Evolutionary conservation across 345 rosid genomes (phyloP).

Genomic region (Geranium rotundifolium): DNA sequence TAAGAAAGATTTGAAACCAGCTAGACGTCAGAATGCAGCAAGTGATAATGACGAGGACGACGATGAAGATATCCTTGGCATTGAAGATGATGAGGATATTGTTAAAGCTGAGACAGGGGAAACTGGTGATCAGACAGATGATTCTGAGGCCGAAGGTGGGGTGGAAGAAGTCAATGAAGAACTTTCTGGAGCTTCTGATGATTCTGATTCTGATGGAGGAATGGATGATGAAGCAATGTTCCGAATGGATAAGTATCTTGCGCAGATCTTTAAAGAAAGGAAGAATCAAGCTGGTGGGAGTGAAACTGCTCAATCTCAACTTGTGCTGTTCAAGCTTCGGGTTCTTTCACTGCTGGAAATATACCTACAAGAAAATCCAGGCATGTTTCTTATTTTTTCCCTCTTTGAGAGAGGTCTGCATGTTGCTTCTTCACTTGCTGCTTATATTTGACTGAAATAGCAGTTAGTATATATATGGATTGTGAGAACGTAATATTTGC

Average conservation of each 20-base stretch:
- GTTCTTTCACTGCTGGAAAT: slow-evolving; percentile 90
- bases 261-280: slow-evolving; percentile 78
- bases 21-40: slow-evolving; percentile 55
- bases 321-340: slow-evolving; percentile 78
- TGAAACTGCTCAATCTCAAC: slow-evolving; percentile 93
- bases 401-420: background rate
- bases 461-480: background rate
- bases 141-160: slow-evolving; percentile 52
- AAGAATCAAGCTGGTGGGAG: slow-evolving; percentile 63
- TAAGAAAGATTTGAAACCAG: slow-evolving; percentile 82
- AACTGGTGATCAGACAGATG: slow-evolving; percentile 66
- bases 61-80: slow-evolving; percentile 61
- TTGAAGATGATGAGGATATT: slow-evolving; percentile 83
- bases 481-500: background rate
- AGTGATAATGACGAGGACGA: slow-evolving; percentile 54
- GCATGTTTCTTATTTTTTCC: slow-evolving; percentile 22
- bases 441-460: background rate
- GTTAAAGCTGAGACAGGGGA: slow-evolving; percentile 58
- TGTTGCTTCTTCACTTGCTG: background rate
- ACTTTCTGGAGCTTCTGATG: slow-evolving; percentile 50
- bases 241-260: slow-evolving; percentile 86
- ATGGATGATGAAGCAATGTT: slow-evolving; percentile 99
- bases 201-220: slow-evolving; percentile 75
- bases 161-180: slow-evolving; percentile 35
- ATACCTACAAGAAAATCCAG: slow-evolving; percentile 85